These are phyloP conservation scores for Albugo candida DNA, from an alignment of 352 stramenopile species.

Conservation along the genomic window DNA sequence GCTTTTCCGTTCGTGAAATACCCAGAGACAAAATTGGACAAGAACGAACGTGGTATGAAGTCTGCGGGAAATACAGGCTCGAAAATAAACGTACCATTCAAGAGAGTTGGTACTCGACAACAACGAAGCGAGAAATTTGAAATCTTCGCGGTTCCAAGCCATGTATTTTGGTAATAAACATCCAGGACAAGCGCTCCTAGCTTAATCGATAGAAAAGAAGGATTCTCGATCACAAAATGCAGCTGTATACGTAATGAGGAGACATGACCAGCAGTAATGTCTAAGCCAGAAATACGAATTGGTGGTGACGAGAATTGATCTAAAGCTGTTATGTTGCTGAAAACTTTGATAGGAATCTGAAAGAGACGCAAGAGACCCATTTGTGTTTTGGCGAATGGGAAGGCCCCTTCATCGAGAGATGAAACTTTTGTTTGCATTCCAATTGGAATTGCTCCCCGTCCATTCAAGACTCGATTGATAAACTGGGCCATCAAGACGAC, in stretches of 20 bases:
- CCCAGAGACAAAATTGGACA: constrained; percentile 71
- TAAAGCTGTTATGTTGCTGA: constrained; percentile 37
- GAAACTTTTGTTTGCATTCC: no score
- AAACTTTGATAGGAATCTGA: constrained; percentile 35
- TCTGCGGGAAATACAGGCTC: constrained; percentile 16
- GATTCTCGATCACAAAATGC: constrained; percentile 48
- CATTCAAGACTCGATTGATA: constrained; percentile 8
- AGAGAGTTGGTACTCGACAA: constrained; percentile 27
- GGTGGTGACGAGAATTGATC: constrained; percentile 42
- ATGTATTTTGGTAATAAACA: constrained; percentile 20
- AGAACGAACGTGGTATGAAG: constrained; percentile 21
- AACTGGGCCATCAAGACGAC: constrained; percentile 31
- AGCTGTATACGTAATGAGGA: constrained; percentile 39
- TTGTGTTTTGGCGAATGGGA: constrained; percentile 39
- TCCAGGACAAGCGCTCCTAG: constrained; percentile 30
- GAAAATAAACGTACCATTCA: constrained; percentile 42
- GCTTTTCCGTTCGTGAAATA: constrained; percentile 48
- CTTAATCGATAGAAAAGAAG: constrained; percentile 39
- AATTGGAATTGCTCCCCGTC: no score
- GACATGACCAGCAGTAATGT: constrained; percentile 31
- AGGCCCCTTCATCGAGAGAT: constrained; percentile 25
- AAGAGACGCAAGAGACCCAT: constrained; percentile 51
- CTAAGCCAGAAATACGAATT: constrained; percentile 33
- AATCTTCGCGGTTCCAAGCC: constrained; percentile 41
- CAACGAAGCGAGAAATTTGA: constrained; percentile 44